Conservation (phyloP, 2,329 filamentous ascomycete species). For the Claviceps sp. region DNA sequence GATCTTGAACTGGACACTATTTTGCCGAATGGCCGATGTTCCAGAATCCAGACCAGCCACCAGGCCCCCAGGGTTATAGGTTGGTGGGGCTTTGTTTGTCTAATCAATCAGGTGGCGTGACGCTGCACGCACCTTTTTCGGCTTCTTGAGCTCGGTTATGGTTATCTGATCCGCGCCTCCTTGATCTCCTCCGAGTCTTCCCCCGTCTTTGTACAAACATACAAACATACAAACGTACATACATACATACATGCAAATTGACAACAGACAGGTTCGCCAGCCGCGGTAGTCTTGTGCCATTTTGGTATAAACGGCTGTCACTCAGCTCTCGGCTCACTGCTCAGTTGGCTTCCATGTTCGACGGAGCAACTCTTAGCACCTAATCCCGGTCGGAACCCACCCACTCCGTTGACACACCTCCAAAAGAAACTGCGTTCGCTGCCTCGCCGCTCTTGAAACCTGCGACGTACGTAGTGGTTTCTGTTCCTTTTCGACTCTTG, state of each 20-base stretch:
- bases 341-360: too few species aligned
- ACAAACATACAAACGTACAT: too few species aligned
- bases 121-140: background rate
- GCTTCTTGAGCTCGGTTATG: background rate
- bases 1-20: background rate
- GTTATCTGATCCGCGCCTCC: constrained; percentile 6
- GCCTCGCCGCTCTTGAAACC: background rate
- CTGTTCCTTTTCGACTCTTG: background rate
- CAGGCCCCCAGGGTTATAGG: background rate
- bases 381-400: background rate
- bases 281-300: too few species aligned
- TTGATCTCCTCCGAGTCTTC: background rate
- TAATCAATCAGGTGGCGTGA: constrained; percentile 5
- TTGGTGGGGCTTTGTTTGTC: background rate
- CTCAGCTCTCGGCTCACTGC: too few species aligned
- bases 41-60: background rate
- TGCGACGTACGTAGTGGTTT: background rate
- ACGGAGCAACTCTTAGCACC: background rate
- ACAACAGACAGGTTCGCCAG: too few species aligned
- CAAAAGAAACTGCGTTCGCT: background rate
- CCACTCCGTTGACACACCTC: background rate
- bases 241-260: too few species aligned
- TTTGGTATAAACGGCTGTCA: too few species aligned
- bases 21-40: background rate
- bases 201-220: background rate